These are phyloP conservation scores for Ceriops tagal DNA, from an alignment of 345 rosid genomes.

Conservation along the genomic window DNA sequence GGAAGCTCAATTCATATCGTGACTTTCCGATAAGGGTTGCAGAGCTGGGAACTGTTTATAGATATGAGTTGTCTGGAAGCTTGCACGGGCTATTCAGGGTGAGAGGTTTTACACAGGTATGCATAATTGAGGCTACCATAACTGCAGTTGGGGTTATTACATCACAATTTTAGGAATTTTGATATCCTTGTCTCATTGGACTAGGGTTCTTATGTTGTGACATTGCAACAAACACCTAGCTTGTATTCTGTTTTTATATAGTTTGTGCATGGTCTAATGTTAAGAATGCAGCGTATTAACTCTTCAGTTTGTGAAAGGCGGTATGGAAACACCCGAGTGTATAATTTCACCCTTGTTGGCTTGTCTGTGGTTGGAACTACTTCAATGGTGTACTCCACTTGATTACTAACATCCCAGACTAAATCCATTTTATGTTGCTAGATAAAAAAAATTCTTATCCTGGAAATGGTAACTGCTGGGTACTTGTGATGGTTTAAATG, in stretches of 20 bases:
- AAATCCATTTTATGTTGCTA: no score
- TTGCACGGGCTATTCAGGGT: conserved; percentile 96
- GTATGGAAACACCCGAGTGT: background rate
- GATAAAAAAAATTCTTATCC: background rate
- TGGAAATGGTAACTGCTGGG: background rate
- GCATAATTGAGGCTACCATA: no score
- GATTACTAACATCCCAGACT: background rate
- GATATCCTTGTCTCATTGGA: no score
- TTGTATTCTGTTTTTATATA: background rate
- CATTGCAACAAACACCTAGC: background rate
- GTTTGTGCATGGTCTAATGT: conserved; percentile 1
- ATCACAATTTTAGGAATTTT: no score
- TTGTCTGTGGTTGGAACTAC: background rate
- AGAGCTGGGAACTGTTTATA: conserved; percentile 94
- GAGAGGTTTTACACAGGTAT: conserved; percentile 96
- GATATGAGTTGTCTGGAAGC: conserved; percentile 96
- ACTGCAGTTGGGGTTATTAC: no score
- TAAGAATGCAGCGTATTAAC: background rate
- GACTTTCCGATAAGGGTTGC: conserved; percentile 93
- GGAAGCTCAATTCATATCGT: conserved; percentile 87
- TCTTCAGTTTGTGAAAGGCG: background rate
- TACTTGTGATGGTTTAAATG: conserved; percentile 7
- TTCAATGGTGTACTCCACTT: background rate
- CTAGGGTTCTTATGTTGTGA: no score
- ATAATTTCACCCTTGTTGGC: background rate